Base-by-base conservation (phyloP, 768 basidiomycete species). In the Boletus edulis region DNA sequence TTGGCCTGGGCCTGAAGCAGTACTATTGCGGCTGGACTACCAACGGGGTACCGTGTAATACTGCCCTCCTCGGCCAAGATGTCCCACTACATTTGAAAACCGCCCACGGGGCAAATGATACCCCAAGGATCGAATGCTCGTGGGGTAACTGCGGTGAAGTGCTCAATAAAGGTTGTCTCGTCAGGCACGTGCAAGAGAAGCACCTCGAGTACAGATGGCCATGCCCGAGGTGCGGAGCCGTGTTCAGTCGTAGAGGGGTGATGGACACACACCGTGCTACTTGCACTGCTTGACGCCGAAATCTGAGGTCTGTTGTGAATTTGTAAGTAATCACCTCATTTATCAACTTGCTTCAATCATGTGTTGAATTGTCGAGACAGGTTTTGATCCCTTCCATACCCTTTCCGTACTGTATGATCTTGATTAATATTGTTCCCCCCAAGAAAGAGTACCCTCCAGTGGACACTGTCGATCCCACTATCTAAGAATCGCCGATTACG, bases 121-220 rank as follows among this genome's bases (percentile, higher is more conserved):
- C 34, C 2, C 37, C 47, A 14, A 58, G 46, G 46, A 34, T 51
- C 13, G 3, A 8, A 8, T 68, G 67, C 35, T 32, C 2, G 15
- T 68, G 67, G 67, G 18, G 18, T 24, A 6, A n/a, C 6, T 68
- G 67, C 11, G 50, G 50, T 3, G 67, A 66, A 0, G 18, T 3
- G 7, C 46, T 68, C 4, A 61, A 10, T 7, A 63, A 12, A 10
- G 60, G 53, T 0, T 57, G 55, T 6, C 40, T 69, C 18, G 49
- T 57, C 5, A 41, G 70, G 1, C 68, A 69, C 22, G 51, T 71
- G 3, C 53, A 65, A 38, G 67, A 67, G 14, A 58, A 1, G 7
- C 70, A 69, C 39, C 59, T 71, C 6, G 49, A 24, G 15, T 59
- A 54, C 35, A 41, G 40, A 1, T 67, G 70, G 65, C 58, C 67